These are phyloP conservation scores for Tylopilus plumbeoviolaceoides DNA, from an alignment of 768 basidiomycete genomes.

Conservation along the genomic window DNA sequence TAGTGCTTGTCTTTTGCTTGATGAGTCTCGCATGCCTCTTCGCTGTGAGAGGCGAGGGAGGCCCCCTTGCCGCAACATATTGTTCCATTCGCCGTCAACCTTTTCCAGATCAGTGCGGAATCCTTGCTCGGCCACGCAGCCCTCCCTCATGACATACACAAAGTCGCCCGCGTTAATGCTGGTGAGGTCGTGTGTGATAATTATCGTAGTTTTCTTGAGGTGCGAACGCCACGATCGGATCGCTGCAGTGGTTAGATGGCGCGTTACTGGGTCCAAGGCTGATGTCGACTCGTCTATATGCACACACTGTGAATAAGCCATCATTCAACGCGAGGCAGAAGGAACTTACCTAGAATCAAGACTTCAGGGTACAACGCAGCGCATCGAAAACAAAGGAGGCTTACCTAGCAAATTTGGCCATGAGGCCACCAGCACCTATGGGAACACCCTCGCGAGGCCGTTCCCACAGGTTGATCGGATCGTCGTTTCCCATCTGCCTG, in stretches of 20 bases:
- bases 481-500: conserved; percentile 61
- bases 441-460: conserved; percentile 41
- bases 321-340: not conserved
- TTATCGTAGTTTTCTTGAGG: conserved; percentile 50
- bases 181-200: conserved; percentile 90
- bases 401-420: conserved; percentile 88
- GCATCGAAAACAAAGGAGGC: not conserved
- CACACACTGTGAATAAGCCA: not conserved
- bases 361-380: conserved; percentile 53
- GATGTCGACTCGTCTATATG: conserved; percentile 73
- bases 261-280: conserved; percentile 81
- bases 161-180: conserved; percentile 77
- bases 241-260: conserved; percentile 78
- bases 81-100: conserved; percentile 60
- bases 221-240: conserved; percentile 57
- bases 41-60: conserved; percentile 44
- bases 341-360: conserved; percentile 75
- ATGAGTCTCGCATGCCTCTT: conserved; percentile 32
- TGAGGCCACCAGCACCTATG: conserved; percentile 82
- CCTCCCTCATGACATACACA: conserved; percentile 87
- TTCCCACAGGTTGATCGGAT: conserved; percentile 36
- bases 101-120: conserved; percentile 76
- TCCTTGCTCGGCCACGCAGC: conserved; percentile 81
- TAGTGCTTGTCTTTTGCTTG: conserved; percentile 35
- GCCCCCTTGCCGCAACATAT: conserved; percentile 67